Base-by-base conservation (phyloP, 78 protist genomes). In the Dictyostelium purpureum region DNA sequence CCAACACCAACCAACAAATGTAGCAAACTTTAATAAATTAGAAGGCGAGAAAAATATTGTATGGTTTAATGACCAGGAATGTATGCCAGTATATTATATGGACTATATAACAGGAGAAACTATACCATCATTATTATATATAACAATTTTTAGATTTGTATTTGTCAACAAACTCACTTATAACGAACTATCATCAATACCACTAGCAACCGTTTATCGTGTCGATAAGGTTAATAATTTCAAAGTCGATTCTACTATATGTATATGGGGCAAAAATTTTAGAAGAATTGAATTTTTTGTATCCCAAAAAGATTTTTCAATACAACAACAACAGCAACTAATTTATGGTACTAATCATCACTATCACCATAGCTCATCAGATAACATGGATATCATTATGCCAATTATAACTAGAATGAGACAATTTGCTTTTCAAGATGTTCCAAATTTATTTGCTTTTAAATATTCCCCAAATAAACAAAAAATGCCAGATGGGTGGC, bases 261-360 rank as follows among this genome's bases (percentile, higher is more conserved):
- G 66, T 19, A 43, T 85, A 14, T 85, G 92, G 92, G 78, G 92
- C n/a, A 85, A 85, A 26, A 77, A 85, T 26, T 85, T 85, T 73
- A 85, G 92, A 75, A 70, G 66, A 33, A 57, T 85, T 11, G 92
- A 85, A 9, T 85, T 85, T 26, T 76, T 71, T n/a, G 73, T 85
- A 14, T 65, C 42, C 5, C 92, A 81, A 28, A 37, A 26, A 28
- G 89, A 80, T 4, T 9, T n/a, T n/a, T 42, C 35, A n/a, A 69
- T 40, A 11, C 54, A 49, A 14, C 54, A 49, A 31, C 24, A 61
- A 31, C 26, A 33, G 2, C 26, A 33, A 6, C 26, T n/a, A n/a
- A n/a, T n/a, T n/a, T n/a, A n/a, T n/a, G n/a, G n/a, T n/a, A n/a
- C n/a, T n/a, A n/a, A n/a, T n/a, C n/a, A n/a, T n/a, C n/a, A n/a